These are phyloP conservation scores for Arthrobotrys iridis DNA, from an alignment of 2,329 filamentous ascomycete species.

Conservation along the genomic window DNA sequence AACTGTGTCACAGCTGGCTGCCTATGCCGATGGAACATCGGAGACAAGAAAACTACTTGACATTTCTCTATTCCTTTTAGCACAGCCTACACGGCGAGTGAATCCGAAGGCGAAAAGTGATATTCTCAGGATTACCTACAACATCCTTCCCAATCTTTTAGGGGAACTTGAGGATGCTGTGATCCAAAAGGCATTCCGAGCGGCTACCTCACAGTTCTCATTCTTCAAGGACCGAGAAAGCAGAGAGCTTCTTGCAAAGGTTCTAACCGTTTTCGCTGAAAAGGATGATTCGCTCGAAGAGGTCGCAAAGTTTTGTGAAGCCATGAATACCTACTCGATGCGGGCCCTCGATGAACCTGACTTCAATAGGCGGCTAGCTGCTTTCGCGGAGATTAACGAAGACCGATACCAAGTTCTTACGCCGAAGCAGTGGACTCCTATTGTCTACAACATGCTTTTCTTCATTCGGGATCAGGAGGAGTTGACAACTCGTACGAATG, in stretches of 20 bases:
- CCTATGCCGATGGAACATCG: slow-evolving; percentile 72
- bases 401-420: slow-evolving; percentile 70
- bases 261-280: slow-evolving; percentile 75
- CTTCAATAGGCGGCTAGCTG: slow-evolving; percentile 81
- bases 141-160: slow-evolving; percentile 76
- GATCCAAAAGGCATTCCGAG: slow-evolving; percentile 74
- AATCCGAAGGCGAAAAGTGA: slow-evolving; percentile 83
- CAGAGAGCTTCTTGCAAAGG: slow-evolving; percentile 76
- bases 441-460: slow-evolving; percentile 89
- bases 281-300: slow-evolving; percentile 71
- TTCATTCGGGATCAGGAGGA: slow-evolving; percentile 88
- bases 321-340: slow-evolving; percentile 80
- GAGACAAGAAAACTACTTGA: slow-evolving; percentile 81
- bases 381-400: slow-evolving; percentile 77
- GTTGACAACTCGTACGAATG: slow-evolving; percentile 83
- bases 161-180: slow-evolving; percentile 69
- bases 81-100: slow-evolving; percentile 84
- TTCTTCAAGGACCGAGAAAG: slow-evolving; percentile 87
- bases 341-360: slow-evolving; percentile 84
- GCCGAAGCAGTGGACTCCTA: slow-evolving; percentile 81
- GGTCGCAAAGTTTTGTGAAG: slow-evolving; percentile 76
- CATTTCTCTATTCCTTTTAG: slow-evolving; percentile 81
- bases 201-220: slow-evolving; percentile 82
- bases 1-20: slow-evolving; percentile 78
- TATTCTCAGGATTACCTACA: slow-evolving; percentile 80